Percentiles rank a stretch among this genome's conserved stretches.
Conservation (phyloP, 257 asterid species). For the Henckelia pumila region DNA sequence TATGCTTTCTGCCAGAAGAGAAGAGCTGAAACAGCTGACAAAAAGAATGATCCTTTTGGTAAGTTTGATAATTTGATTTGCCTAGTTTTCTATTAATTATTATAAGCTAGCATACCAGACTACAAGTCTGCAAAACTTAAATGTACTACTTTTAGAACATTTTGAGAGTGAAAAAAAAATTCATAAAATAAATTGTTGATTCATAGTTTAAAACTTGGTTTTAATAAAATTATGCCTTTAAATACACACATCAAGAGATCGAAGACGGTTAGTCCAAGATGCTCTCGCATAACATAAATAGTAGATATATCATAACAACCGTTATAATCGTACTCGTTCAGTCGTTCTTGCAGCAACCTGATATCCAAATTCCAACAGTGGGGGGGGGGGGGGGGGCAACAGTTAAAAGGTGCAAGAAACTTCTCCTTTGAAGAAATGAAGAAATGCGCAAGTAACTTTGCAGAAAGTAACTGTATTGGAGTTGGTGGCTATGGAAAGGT, state of each 20-base stretch:
- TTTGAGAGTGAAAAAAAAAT: not conserved
- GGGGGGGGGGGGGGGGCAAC: conserved; percentile 87
- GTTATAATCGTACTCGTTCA: conserved; percentile 19
- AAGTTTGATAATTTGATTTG: conserved; percentile 18
- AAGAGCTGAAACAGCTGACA: conserved; percentile 64
- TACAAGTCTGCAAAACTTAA: not conserved
- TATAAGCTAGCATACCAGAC: not conserved
- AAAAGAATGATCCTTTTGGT: conserved; percentile 83
- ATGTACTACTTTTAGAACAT: not conserved
- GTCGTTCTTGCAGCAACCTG: conserved; percentile 65
- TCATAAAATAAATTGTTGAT: not conserved
- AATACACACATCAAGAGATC: too few relatives aligned
- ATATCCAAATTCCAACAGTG: conserved; percentile 53
- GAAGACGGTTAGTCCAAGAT: not conserved
- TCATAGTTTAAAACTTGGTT: not conserved
- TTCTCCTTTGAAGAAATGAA: conserved; percentile 79
- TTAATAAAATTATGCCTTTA: too few relatives aligned
- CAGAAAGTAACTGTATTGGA: conserved; percentile 59
- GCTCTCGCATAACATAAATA: not conserved
- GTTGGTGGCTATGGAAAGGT: conserved; percentile 97
- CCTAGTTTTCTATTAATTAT: not conserved
- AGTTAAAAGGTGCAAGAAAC: conserved; percentile 63
- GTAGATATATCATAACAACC: conserved; percentile 8
- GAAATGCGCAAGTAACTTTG: conserved; percentile 70
- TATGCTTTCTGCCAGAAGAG: conserved; percentile 72